Conservation (phyloP, 345 rosid species). For the Euphorbia lathyris region DNA sequence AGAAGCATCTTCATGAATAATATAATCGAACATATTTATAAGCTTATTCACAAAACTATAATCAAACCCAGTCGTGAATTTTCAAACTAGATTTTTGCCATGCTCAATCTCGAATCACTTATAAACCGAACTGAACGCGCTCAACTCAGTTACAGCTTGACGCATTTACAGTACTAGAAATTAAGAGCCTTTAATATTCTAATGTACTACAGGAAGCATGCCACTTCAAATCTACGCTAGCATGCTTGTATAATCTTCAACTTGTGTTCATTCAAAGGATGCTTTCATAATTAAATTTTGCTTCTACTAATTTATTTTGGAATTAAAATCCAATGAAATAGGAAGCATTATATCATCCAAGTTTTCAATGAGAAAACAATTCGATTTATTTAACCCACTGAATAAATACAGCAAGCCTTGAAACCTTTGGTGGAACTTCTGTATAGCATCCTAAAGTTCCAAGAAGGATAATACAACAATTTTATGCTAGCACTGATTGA, state of each 20-base stretch:
- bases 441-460: not conserved
- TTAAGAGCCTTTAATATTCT: not conserved
- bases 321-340: not conserved
- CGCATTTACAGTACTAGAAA: no score
- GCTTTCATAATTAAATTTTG: not conserved
- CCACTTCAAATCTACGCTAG: not conserved
- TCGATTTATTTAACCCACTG: not conserved
- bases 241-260: not conserved
- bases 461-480: not conserved
- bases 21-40: no score
- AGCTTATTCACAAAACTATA: no score
- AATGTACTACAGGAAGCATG: not conserved
- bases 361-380: not conserved
- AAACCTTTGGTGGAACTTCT: not conserved
- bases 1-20: no score
- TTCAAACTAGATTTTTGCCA: no score
- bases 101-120: no score
- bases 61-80: no score
- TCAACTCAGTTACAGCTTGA: no score
- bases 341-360: not conserved
- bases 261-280: not conserved
- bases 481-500: not conserved
- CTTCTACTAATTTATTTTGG: not conserved
- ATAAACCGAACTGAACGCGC: no score
- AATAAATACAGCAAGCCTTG: not conserved